Conservation (phyloP, 495 filamentous ascomycete genomes). For the Opeltia flavorubescens region DNA sequence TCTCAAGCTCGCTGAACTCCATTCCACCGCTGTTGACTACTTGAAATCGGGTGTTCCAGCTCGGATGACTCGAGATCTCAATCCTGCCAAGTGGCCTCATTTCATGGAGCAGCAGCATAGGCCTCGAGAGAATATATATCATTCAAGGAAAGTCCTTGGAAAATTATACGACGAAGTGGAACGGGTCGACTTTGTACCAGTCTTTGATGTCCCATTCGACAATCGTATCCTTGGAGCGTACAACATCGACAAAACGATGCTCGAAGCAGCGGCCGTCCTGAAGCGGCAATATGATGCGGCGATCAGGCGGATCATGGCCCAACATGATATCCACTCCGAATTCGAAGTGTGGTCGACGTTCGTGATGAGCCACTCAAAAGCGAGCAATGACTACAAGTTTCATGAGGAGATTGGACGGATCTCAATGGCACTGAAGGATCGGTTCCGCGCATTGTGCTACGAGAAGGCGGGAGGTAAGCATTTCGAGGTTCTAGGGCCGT, state of each 20-base stretch:
- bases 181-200: conserved; percentile 54
- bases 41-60: conserved; percentile 77
- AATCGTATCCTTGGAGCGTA: conserved; percentile 56
- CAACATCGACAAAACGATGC: conserved; percentile 31
- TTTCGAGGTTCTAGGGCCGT: conserved; percentile 44
- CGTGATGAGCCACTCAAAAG: conserved; percentile 52
- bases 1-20: conserved; percentile 59
- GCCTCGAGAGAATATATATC: conserved; percentile 39
- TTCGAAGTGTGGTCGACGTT: conserved; percentile 87
- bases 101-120: conserved; percentile 69
- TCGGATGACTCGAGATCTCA: conserved; percentile 44
- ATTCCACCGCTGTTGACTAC: conserved; percentile 88
- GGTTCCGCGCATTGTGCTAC: conserved; percentile 49
- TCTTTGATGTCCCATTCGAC: conserved; percentile 60
- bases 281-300: conserved; percentile 68
- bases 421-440: conserved; percentile 45
- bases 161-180: conserved; percentile 65
- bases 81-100: conserved; percentile 58
- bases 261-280: conserved; percentile 45
- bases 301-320: conserved; percentile 68
- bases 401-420: conserved; percentile 65
- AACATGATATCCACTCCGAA: conserved; percentile 74
- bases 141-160: conserved; percentile 61
- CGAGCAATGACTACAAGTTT: conserved; percentile 65
- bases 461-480: conserved; percentile 47